Base-by-base conservation (phyloP, 75 land plant species). In the Pinus taeda region DNA sequence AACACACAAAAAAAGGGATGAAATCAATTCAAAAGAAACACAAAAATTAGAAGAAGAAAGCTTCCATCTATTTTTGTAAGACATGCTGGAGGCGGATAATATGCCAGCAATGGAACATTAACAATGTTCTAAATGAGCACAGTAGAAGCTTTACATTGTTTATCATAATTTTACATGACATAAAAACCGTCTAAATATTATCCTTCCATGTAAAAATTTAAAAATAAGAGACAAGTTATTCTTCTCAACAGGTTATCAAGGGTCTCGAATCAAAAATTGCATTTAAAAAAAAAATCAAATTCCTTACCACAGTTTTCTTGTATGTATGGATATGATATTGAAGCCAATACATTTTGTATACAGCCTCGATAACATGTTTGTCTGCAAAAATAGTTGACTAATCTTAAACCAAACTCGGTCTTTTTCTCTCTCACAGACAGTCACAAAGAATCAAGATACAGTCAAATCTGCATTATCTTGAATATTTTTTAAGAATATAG, bases 291-390 rank as follows among this genome's bases (percentile, higher is more conserved):
- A 9, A 49, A 17, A 8, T 20, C 2, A 20, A 60, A 21, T 5
- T 18, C 18, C 62, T 75, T 82, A 96, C 99, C 83, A 81, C 77
- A 15, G 88, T 79, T 79, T 96, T 96, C 85, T 90, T 94, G 75
- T 92, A 96, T 45, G 92, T 86, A 75, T 95, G 92, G 67, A 90
- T 78, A 81, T 96, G 99, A 79, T 90, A 81, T 61, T 89, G 90
- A 4, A 96, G 85, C 99, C 99, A 96, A 75, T 92, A 96, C 90
- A 92, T 94, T 73, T 84, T 75, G 58, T 94, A 96, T 33, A 94
- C 99, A 59, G 90, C 93, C 79, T 92, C 99, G 30, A 78, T 89
- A 78, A 89, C 88, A 11, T 88, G 84, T 78, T 92, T 93, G 75
- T 84, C 99, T 92, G 89, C 77, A 75, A 39, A 65, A 81, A 11